These are phyloP conservation scores for Botrytis galanthina DNA, from an alignment of 2,329 filamentous ascomycete species.

Conservation along the genomic window DNA sequence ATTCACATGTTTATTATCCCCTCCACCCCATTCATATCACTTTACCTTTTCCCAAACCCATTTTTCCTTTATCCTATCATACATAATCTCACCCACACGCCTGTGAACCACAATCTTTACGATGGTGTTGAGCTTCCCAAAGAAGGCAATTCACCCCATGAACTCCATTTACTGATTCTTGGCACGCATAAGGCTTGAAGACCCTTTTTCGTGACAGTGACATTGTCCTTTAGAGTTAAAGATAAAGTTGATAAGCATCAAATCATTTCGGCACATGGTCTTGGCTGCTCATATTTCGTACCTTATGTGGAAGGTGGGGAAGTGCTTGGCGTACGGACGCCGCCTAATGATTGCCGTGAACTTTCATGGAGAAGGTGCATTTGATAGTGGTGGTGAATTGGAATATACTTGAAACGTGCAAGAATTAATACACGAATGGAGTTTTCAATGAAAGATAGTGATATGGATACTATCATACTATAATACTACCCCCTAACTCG, in stretches of 20 bases:
- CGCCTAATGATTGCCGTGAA: not conserved
- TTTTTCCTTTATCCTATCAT: slow-evolving; percentile 4
- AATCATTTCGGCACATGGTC: slow-evolving; percentile 5
- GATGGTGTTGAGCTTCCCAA: slow-evolving; percentile 9
- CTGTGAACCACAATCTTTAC: not conserved
- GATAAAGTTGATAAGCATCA: slow-evolving; percentile 10
- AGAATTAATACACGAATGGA: not conserved
- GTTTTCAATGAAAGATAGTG: not conserved
- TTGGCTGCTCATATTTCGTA: not conserved
- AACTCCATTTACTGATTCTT: not conserved
- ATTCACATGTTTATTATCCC: not conserved
- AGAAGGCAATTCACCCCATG: not conserved
- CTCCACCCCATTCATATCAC: not conserved
- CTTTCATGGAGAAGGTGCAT: not conserved
- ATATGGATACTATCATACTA: not conserved
- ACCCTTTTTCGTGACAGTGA: not conserved
- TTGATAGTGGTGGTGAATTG: not conserved
- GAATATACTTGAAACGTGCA: not conserved
- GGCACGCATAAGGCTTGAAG: not conserved
- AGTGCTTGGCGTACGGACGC: slow-evolving; percentile 6
- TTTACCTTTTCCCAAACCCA: not conserved
- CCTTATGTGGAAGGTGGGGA: slow-evolving; percentile 6
- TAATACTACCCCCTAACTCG: too few species aligned
- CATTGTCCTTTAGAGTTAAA: not conserved
- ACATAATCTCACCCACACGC: not conserved